Conservation (phyloP, 2,329 filamentous ascomycete genomes). For the Cadophora gregata region DNA sequence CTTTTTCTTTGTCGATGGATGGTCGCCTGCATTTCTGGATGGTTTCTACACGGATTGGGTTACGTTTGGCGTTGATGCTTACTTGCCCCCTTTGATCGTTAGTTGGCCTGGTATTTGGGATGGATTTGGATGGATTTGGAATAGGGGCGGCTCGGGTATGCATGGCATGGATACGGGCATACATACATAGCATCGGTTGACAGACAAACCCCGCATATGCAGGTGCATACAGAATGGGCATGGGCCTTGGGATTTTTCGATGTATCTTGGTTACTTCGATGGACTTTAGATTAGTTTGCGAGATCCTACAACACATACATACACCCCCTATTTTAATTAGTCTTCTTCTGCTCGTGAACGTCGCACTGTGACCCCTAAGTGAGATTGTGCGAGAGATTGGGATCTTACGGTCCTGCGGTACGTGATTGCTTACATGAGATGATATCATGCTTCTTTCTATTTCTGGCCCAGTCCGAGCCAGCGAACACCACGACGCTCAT, state of each 20-base stretch:
- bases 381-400: not conserved
- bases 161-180: constrained; percentile 17
- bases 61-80: constrained; percentile 12
- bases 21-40: constrained; percentile 15
- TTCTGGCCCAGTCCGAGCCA: not conserved
- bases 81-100: constrained; percentile 4
- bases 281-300: constrained; percentile 14
- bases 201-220: constrained; percentile 13
- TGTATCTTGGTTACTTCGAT: constrained; percentile 7
- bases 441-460: not conserved
- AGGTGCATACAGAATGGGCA: constrained; percentile 19
- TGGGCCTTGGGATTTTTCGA: not conserved
- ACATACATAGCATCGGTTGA: constrained; percentile 10
- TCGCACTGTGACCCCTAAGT: not conserved
- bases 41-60: not conserved
- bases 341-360: not conserved
- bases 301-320: constrained; percentile 9
- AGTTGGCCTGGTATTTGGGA: constrained; percentile 10
- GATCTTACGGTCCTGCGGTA: not conserved
- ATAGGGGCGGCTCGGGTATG: constrained; percentile 8
- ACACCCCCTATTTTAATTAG: not conserved
- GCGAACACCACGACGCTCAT: no score
- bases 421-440: not conserved
- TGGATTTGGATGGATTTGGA: not conserved
- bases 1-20: constrained; percentile 7